phyloP scores from a whole-genome alignment of 2,329 filamentous ascomycete species.

The Anisogramma anomala region DNA sequence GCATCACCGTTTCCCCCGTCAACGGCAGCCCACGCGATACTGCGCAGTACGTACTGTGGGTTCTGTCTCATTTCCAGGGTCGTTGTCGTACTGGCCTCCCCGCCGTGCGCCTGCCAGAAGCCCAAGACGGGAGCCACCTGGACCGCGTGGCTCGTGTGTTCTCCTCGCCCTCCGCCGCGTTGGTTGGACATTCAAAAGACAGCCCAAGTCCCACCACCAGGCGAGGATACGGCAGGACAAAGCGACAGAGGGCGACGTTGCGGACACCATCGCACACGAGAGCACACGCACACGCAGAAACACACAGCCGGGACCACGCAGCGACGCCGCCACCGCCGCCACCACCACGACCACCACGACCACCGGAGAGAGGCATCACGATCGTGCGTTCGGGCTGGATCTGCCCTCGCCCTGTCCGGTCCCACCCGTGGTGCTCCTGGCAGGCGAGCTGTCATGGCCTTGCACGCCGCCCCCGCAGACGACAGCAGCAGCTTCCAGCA shows the following conservation, averaged over 20 bases:
- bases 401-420: neutral
- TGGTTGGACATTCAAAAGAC: constrained; percentile 11
- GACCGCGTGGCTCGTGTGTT: neutral
- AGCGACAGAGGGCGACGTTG: neutral
- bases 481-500: constrained; percentile 30
- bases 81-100: neutral
- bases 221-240: neutral
- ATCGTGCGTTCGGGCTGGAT: neutral
- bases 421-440: neutral
- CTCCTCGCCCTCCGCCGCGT: neutral
- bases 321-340: no score
- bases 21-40: neutral
- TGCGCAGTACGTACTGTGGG: neutral
- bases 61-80: neutral
- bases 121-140: neutral
- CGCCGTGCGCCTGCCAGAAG: neutral
- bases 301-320: no score
- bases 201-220: constrained; percentile 8
- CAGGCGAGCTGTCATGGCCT: constrained; percentile 20
- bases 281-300: no score
- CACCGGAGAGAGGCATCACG: no score
- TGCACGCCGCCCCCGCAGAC: constrained; percentile 24
- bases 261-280: neutral
- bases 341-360: no score
- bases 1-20: neutral